A percentile compares a stretch with the other conserved stretches of the same genome.
phyloP scores from a whole-genome alignment of 2,329 filamentous ascomycete species.

The Fusarium multiceps region DNA sequence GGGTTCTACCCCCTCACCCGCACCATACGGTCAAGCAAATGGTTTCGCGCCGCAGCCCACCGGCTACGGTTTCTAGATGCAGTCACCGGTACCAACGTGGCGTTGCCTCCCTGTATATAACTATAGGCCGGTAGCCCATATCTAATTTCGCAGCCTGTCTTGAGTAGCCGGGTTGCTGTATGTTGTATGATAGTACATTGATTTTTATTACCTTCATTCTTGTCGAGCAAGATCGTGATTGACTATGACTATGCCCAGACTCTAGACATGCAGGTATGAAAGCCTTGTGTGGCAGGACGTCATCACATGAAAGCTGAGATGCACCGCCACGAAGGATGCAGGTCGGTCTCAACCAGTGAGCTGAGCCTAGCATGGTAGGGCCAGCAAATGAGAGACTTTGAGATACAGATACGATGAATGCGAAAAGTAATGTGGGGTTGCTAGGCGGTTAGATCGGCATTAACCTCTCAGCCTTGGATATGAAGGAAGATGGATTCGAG shows the following conservation, averaged over 20 bases:
- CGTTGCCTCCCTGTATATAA: conserved; percentile 35
- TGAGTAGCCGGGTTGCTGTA: conserved; percentile 36
- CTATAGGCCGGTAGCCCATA: conserved; percentile 16
- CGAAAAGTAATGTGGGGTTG: conserved; percentile 23
- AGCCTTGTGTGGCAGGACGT: conserved; percentile 1
- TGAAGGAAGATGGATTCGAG: neutral
- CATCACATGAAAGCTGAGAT: conserved; percentile 9
- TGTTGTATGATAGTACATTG: conserved; percentile 51
- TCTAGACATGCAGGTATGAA: neutral
- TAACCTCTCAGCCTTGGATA: neutral
- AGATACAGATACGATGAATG: conserved; percentile 37
- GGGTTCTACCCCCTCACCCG: conserved; percentile 63
- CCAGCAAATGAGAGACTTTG: conserved; percentile 1
- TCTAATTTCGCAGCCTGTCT: conserved; percentile 33
- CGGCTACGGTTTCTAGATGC: conserved; percentile 72
- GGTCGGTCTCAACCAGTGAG: neutral
- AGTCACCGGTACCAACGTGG: conserved; percentile 48
- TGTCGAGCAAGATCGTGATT: neutral
- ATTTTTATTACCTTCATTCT: conserved; percentile 35
- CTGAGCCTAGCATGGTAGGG: neutral
- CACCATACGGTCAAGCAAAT: conserved; percentile 80
- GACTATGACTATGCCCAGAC: neutral
- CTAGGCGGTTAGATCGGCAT: conserved; percentile 8
- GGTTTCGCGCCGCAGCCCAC: conserved; percentile 91
- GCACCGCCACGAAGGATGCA: conserved; percentile 18